Evolutionary conservation across 345 rosid genomes (phyloP).

Genomic region (Aquilaria sinensis): DNA sequence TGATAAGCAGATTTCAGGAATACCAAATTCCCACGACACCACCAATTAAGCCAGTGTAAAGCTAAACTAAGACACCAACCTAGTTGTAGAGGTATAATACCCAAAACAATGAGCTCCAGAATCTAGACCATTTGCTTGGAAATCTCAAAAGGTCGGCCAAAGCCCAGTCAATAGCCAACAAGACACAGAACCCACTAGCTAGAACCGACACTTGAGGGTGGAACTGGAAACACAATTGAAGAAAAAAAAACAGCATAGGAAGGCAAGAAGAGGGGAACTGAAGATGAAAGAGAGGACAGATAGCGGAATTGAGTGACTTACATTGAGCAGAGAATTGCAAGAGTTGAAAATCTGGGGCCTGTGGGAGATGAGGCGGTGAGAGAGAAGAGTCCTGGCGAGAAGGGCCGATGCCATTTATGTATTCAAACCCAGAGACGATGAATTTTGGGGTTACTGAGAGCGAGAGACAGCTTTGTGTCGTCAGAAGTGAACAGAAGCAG

Average conservation of each 20-base stretch:
- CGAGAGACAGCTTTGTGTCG: no score
- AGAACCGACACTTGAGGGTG: constrained; percentile 6
- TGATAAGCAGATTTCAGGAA: no score
- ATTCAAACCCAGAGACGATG: no score
- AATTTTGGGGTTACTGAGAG: no score
- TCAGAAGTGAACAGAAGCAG: no score
- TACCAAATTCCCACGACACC: no score
- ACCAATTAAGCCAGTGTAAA: no score
- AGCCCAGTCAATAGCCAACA: neutral
- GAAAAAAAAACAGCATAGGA: neutral
- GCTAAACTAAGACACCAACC: no score
- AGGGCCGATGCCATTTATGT: constrained; percentile 50
- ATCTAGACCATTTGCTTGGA: no score
- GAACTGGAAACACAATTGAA: constrained; percentile 2
- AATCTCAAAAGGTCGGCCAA: no score
- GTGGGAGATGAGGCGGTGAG: constrained; percentile 37
- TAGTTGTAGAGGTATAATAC: no score
- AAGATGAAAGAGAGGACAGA: constrained; percentile 4
- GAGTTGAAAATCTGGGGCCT: constrained; percentile 25
- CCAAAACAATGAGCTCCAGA: no score
- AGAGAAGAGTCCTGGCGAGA: constrained; percentile 35
- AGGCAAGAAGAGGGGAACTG: constrained; percentile 7
- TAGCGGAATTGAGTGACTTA: constrained; percentile 22
- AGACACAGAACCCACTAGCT: constrained; percentile 9
- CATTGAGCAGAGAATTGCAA: constrained; percentile 34